These are phyloP conservation scores for Lentinula lateritia DNA, from an alignment of 768 basidiomycete genomes.

Conservation along the genomic window DNA sequence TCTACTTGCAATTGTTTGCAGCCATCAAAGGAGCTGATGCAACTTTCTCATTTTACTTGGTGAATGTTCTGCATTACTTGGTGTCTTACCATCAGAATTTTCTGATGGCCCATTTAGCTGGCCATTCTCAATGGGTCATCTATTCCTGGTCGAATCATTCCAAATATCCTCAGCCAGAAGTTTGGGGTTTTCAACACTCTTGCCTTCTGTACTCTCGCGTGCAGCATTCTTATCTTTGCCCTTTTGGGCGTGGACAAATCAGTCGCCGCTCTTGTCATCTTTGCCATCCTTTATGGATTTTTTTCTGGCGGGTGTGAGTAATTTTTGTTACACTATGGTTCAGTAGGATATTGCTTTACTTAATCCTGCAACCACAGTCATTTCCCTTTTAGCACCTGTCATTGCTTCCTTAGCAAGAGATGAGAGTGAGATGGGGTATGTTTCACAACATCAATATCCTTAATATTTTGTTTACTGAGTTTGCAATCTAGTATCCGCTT, in stretches of 20 bases:
- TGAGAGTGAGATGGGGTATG: background rate
- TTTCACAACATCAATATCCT: background rate
- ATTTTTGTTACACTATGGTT: background rate
- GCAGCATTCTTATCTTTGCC: slow-evolving; percentile 37
- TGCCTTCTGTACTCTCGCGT: slow-evolving; percentile 35
- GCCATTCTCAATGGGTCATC: slow-evolving; percentile 48
- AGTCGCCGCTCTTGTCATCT: slow-evolving; percentile 28
- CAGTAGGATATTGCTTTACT: background rate
- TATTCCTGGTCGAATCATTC: slow-evolving; percentile 49
- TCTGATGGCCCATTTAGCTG: slow-evolving; percentile 24
- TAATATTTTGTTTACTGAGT: background rate
- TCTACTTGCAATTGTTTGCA: slow-evolving; percentile 51
- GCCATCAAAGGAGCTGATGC: slow-evolving; percentile 34
- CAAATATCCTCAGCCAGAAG: slow-evolving; percentile 47
- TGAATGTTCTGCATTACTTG: slow-evolving; percentile 16
- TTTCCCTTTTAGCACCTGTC: background rate
- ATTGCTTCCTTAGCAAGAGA: background rate
- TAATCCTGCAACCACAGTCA: background rate
- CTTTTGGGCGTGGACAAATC: slow-evolving; percentile 35
- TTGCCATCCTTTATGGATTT: background rate
- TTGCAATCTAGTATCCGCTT: slow-evolving; percentile 16
- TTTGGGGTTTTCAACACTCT: slow-evolving; percentile 47
- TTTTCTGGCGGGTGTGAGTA: background rate
- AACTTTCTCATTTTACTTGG: slow-evolving; percentile 42
- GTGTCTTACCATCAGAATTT: background rate